Evolutionary conservation across 2,329 filamentous ascomycete species (phyloP), one percentile per base, ranked within the genome.

Genomic region (Hypocrella siamensis): DNA sequence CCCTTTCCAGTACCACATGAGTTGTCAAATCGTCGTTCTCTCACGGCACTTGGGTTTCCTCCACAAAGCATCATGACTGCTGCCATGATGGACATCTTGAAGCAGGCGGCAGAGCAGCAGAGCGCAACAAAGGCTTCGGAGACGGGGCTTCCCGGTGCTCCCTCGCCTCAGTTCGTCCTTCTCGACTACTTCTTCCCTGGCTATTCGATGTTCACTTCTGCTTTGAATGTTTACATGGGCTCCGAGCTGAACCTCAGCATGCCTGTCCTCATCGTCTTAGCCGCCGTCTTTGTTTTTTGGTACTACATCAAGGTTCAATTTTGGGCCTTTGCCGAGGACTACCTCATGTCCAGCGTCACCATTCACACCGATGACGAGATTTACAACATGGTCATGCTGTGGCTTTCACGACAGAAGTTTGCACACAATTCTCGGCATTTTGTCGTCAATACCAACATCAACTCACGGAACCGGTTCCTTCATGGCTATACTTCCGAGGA

Each of bases 311-410:
- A 53, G 32, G 49, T 56, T 3, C 65, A 61, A 41, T 35, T 69
- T 10, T 65, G 59, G 55, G 46, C 50, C 1, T 48, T 65, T 25
- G 39, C 75, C 19, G 58, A 67, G 26, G 43, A 54, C 5, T 57
- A 78, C 42, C 65, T 77, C 42, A 73, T 79, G 60, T 77, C 70
- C 3, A 70, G 66, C 2, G 75, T 76, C 14, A 70, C 76, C 41
- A 68, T 83, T 25, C 65, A 73, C 28, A 64, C 70, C 18, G 75
- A 81, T 35, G 78, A 83, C 42, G 77, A 82, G 47, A 70, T 79
- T 35, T 82, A 79, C 56, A 75, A 75, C 45, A 78, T 79, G 44
- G 45, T 81, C 26, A 79, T 81, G 73, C 63, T 61, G 17, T 82
- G 77, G 77, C 63, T 81, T 3, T 63, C 75, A 2, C 53, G 58